Percentiles rank a stretch among this genome's conserved stretches.
Evolutionary conservation across 305 asterid genomes (phyloP).

Genomic region (Nicotiana rustica): DNA sequence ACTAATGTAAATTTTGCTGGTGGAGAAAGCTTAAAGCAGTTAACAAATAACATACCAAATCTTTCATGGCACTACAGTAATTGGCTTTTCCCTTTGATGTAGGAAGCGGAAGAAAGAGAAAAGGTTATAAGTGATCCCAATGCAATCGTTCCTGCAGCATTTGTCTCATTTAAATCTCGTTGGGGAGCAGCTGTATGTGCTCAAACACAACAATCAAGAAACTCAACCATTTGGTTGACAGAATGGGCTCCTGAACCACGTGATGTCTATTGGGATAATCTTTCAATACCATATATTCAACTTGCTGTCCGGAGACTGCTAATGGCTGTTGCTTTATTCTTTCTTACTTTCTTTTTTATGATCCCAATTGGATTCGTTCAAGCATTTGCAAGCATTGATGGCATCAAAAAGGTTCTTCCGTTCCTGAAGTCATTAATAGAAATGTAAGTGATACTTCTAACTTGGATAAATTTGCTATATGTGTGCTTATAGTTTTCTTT

Average conservation of each 20-base stretch:
- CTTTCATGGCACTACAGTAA: not conserved
- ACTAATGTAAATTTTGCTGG: not conserved
- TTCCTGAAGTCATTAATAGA: conserved; percentile 78
- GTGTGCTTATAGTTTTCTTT: not conserved
- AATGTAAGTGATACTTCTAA: conserved; percentile 56
- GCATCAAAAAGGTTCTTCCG: conserved; percentile 79
- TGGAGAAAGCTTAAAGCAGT: not conserved
- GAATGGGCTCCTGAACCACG: conserved; percentile 99
- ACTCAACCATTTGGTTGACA: conserved; percentile 93
- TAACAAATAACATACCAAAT: not conserved
- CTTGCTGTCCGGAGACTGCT: conserved; percentile 70
- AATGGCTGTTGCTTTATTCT: conserved; percentile 80
- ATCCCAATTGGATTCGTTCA: conserved; percentile 93
- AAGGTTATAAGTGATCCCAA: conserved; percentile 75
- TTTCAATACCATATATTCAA: conserved; percentile 87
- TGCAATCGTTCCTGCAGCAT: conserved; percentile 84
- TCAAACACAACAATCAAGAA: conserved; percentile 89
- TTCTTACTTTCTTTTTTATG: conserved; percentile 91
- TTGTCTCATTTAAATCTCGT: conserved; percentile 89
- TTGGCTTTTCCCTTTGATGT: conserved; percentile 33
- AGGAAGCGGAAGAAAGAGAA: conserved; percentile 89
- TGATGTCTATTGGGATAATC: conserved; percentile 93
- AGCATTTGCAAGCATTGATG: conserved; percentile 86
- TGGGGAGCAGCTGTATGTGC: conserved; percentile 99
- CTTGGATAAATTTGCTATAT: not conserved